Conservation (phyloP, 2,329 filamentous ascomycete species). For the Chrysosporium queenslandicum region DNA sequence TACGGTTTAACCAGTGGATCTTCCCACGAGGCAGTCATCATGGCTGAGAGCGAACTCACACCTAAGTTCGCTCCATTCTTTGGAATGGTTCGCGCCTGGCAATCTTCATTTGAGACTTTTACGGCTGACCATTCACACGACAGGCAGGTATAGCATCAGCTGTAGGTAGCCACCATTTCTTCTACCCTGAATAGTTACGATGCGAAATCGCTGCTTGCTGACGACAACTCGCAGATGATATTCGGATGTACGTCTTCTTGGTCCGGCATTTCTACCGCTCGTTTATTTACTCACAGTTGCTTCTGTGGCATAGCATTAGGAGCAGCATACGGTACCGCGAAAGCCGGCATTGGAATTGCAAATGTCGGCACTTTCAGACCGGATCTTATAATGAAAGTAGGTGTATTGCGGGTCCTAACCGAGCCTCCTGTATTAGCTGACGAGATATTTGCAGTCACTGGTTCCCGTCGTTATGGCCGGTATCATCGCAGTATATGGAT, state of each 20-base stretch:
- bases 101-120: background rate
- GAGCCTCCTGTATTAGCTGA: constrained; percentile 16
- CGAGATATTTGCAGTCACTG: constrained; percentile 32
- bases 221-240: constrained; percentile 36
- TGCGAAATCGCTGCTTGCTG: background rate
- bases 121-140: constrained; percentile 21
- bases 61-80: constrained; percentile 59
- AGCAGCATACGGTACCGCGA: constrained; percentile 58
- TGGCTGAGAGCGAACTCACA: constrained; percentile 43
- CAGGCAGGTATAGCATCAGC: constrained; percentile 43
- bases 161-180: constrained; percentile 27
- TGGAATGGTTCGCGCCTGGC: constrained; percentile 48
- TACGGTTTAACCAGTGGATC: background rate
- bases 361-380: constrained; percentile 57
- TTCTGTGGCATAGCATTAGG: constrained; percentile 44
- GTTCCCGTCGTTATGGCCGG: constrained; percentile 76
- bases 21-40: constrained; percentile 21
- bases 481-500: constrained; percentile 95
- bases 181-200: background rate
- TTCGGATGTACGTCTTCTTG: constrained; percentile 40
- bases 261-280: constrained; percentile 1
- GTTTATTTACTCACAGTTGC: constrained; percentile 4
- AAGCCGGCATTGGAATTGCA: constrained; percentile 58
- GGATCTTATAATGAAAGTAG: constrained; percentile 59
- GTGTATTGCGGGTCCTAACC: constrained; percentile 12